Base-by-base conservation (phyloP, 2,329 filamentous ascomycete species). In the Aspergillus sp. region DNA sequence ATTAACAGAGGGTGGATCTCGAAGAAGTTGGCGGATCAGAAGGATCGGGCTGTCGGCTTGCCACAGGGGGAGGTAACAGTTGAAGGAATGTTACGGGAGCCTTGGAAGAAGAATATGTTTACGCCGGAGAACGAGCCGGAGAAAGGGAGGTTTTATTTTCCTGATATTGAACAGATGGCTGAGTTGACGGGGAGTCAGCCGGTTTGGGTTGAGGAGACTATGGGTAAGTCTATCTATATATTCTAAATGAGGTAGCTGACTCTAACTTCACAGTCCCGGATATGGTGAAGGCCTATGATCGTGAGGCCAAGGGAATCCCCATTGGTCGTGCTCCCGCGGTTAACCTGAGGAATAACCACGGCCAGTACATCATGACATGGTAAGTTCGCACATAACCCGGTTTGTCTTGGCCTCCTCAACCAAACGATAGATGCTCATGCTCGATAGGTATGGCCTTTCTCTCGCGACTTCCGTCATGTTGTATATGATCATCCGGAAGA, bases 361-460 rank as follows among this genome's bases (percentile, higher is more conserved):
- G 88, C 54, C 93, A 97, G 75, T 98, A 98, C 70, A 98, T 98
- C 58, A 93, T 96, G 69, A 98, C 93, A 57, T 98, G 93, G 93
- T 97, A 81, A 63, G 83, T 37, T 33, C 38, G 15, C 17, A 30
- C 7, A 37, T n/a, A 30, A 30, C 19, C 13, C 10, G 17, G 15
- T 9, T 25, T 37, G 30, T 20, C 7, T 13, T 35, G 7, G 12
- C 12, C 12, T 30, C 10, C 9, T 30, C 25, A 12, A 4, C 12
- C 10, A 10, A 30, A 10, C 17, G 30, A 33, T 19, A 33, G n/a
- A 51, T 44, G 49, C 60, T 68, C 30, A 67, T 52, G 50, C 46
- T 56, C 48, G 22, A 35, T 48, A 95, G 90, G 90, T 96, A 94
- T 64, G 88, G 86, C 53, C 79, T 95, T 54, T 85, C 83, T 49